Evolutionary conservation across 331 rosid species (phyloP).

Genomic region (Quercus tomentella): DNA sequence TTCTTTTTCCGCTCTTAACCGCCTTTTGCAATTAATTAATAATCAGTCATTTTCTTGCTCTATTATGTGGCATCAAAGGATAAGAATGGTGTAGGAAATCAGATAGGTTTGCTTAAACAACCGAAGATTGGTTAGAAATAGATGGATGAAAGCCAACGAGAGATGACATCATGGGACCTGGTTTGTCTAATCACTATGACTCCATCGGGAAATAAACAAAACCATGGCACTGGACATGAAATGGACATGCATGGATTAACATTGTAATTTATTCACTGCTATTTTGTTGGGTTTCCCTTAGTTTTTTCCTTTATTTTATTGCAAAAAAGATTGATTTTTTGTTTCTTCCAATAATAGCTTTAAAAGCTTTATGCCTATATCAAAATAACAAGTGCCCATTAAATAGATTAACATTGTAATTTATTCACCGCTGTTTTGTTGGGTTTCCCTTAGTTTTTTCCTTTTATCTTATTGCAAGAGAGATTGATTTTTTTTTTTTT

Average conservation of each 20-base stretch:
- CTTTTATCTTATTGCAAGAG: background rate
- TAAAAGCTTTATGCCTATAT: no score
- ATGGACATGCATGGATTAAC: background rate
- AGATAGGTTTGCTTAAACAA: conserved; percentile 20
- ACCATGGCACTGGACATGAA: background rate
- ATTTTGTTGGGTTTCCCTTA: background rate
- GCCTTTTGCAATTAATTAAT: background rate
- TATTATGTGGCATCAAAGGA: conserved; percentile 9
- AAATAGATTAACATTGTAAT: background rate
- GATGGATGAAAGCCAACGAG: conserved; percentile 7
- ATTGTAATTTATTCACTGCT: background rate
- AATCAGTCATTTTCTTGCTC: conserved; percentile 2
- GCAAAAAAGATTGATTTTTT: background rate
- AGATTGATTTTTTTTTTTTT: background rate
- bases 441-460: background rate
- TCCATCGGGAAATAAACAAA: background rate
- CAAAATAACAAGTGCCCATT: no score
- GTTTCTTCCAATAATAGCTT: background rate
- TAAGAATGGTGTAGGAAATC: conserved; percentile 3
- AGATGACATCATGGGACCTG: conserved; percentile 12
- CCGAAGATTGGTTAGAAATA: conserved; percentile 25
- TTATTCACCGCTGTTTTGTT: background rate
- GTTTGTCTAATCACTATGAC: background rate
- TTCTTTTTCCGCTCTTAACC: background rate
- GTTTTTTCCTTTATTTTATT: background rate